Conservation (phyloP, 139 green algal genomes). For the Pseudopediastrum boryanum region DNA sequence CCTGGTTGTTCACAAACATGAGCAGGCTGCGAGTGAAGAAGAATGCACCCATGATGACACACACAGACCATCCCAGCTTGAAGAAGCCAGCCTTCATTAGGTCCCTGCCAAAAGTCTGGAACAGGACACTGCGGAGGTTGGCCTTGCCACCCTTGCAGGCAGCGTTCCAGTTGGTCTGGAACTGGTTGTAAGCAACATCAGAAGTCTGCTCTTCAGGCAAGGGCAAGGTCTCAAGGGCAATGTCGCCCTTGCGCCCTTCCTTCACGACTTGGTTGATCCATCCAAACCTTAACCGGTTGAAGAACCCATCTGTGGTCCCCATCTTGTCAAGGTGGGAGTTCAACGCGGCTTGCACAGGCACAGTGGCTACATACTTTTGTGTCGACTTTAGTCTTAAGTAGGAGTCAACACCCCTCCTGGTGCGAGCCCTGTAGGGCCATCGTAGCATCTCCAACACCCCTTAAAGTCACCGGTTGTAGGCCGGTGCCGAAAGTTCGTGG, state of each 20-base stretch:
- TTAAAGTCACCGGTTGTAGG: too few species aligned
- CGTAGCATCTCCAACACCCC: too few species aligned
- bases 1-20: conserved; percentile 53
- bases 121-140: conserved; percentile 41
- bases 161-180: conserved; percentile 40
- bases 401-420: too few species aligned
- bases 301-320: conserved; percentile 9
- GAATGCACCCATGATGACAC: conserved; percentile 51
- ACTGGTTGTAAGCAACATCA: conserved; percentile 34
- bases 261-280: conserved; percentile 46
- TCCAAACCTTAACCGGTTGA: conserved; percentile 22
- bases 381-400: too few species aligned
- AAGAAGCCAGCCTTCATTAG: conserved; percentile 38
- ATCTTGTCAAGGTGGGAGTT: too few species aligned
- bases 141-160: conserved; percentile 3
- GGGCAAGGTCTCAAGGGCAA: conserved; percentile 27
- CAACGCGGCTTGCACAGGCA: too few species aligned
- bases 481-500: too few species aligned
- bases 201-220: conserved; percentile 51
- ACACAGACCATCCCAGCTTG: conserved; percentile 46
- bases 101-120: conserved; percentile 37
- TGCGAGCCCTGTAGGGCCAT: too few species aligned
- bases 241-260: conserved; percentile 27
- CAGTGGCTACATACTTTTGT: too few species aligned
- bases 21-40: conserved; percentile 70